Evolutionary conservation across 2,329 filamentous ascomycete species (phyloP).

Genomic region (Immersiporthe knoxdaviesiana): DNA sequence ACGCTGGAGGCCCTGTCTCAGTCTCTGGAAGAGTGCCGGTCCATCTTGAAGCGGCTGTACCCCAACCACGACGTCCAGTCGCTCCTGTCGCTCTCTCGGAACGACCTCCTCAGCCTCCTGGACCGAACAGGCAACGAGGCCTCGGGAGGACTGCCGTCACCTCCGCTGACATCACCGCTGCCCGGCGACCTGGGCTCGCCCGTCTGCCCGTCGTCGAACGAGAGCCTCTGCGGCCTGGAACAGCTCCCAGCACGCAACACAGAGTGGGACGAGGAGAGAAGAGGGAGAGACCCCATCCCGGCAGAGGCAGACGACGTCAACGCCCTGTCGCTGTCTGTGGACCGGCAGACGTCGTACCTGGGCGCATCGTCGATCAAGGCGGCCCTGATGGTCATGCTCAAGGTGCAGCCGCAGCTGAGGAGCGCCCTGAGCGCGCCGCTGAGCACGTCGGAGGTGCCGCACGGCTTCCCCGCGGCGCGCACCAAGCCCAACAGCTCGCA

Average conservation of each 20-base stretch:
- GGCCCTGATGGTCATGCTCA: conserved; percentile 71
- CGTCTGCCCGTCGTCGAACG: conserved; percentile 53
- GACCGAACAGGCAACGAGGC: conserved; percentile 50
- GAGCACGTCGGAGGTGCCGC: conserved; percentile 50
- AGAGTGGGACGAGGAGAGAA: conserved; percentile 68
- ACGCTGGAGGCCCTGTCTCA: conserved; percentile 67
- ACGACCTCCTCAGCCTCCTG: conserved; percentile 62
- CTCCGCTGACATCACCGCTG: conserved; percentile 53
- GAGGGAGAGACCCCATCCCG: conserved; percentile 59
- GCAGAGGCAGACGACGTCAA: conserved; percentile 73
- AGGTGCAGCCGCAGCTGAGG: conserved; percentile 53
- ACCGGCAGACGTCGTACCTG: conserved; percentile 67
- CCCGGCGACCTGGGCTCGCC: conserved; percentile 54
- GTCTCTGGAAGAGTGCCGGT: conserved; percentile 67
- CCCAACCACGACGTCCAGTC: conserved; percentile 58
- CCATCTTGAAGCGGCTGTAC: conserved; percentile 64
- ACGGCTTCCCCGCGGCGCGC: conserved; percentile 49
- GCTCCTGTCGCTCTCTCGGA: conserved; percentile 58
- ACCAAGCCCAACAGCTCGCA: conserved; percentile 48
- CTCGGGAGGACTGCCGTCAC: conserved; percentile 52
- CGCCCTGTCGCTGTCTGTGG: conserved; percentile 63
- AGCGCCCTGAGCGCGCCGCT: conserved; percentile 51
- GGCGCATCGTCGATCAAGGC: conserved; percentile 77
- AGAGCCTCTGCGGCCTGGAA: conserved; percentile 59
- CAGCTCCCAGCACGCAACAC: conserved; percentile 68